phyloP scores from a whole-genome alignment of 2,329 filamentous ascomycete species.

The Cyclaneusma minus region DNA sequence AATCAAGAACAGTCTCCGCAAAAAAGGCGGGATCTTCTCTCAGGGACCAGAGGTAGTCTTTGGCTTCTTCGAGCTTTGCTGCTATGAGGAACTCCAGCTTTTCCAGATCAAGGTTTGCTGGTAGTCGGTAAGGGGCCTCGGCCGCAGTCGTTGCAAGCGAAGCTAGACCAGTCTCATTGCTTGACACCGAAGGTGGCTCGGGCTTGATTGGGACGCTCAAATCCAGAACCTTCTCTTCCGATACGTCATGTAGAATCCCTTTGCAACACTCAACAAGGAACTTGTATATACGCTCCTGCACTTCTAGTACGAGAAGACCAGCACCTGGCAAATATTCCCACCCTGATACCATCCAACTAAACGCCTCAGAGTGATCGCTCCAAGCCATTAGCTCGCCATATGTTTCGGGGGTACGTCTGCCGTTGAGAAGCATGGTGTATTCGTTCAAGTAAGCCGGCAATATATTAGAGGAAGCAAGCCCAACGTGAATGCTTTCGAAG shows the following conservation, averaged over 20 bases:
- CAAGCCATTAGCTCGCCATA: slow-evolving; percentile 23
- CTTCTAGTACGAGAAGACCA: slow-evolving; percentile 32
- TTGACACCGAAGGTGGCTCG: slow-evolving; percentile 21
- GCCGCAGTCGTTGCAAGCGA: slow-evolving; percentile 22
- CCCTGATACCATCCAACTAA: slow-evolving; percentile 19
- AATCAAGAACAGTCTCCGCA: slow-evolving; percentile 24
- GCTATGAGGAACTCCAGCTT: slow-evolving; percentile 27
- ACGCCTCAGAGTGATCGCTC: slow-evolving; percentile 22
- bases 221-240: slow-evolving; percentile 14
- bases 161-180: slow-evolving; percentile 19
- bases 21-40: slow-evolving; percentile 46
- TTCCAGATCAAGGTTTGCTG: slow-evolving; percentile 27
- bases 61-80: slow-evolving; percentile 24
- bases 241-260: slow-evolving; percentile 34
- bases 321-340: slow-evolving; percentile 26
- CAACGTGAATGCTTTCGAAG: slow-evolving; percentile 18
- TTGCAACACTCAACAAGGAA: slow-evolving; percentile 34
- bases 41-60: slow-evolving; percentile 38
- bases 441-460: slow-evolving; percentile 14
- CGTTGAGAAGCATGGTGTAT: slow-evolving; percentile 21
- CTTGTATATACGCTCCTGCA: slow-evolving; percentile 28
- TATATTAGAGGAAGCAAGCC: slow-evolving; percentile 11
- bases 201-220: slow-evolving; percentile 20
- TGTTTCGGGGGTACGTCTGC: slow-evolving; percentile 15
- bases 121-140: slow-evolving; percentile 37